Evolutionary conservation across 2,329 filamentous ascomycete species (phyloP).

Genomic region (Epichloe scottii): DNA sequence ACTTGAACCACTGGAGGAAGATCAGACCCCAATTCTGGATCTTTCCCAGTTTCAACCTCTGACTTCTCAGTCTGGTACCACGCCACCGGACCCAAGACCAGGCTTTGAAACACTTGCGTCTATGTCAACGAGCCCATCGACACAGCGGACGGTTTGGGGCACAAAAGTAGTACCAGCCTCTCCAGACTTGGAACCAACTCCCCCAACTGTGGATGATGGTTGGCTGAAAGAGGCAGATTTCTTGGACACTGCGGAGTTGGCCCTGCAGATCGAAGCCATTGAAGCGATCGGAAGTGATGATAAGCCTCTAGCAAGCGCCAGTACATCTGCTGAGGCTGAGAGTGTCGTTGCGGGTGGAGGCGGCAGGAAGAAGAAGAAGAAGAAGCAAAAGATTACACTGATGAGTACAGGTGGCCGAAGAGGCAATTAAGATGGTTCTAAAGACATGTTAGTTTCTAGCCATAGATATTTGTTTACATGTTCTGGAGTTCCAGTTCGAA

Average conservation of each 20-base stretch:
- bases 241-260: conserved; percentile 46
- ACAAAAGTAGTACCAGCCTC: conserved; percentile 55
- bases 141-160: conserved; percentile 81
- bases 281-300: conserved; percentile 23
- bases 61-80: conserved; percentile 33
- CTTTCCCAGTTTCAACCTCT: conserved; percentile 55
- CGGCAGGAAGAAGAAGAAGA: conserved; percentile 45
- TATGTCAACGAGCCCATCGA: conserved; percentile 69
- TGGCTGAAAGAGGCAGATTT: conserved; percentile 79
- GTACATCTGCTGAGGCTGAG: conserved; percentile 6
- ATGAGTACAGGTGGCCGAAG: conserved; percentile 54
- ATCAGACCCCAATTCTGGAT: conserved; percentile 29
- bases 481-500: background rate
- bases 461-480: background rate
- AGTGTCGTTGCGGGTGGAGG: conserved; percentile 18
- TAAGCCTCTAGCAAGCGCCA: conserved; percentile 8
- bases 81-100: conserved; percentile 43
- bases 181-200: conserved; percentile 35
- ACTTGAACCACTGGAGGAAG: conserved; percentile 27
- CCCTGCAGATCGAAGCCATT: conserved; percentile 45
- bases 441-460: background rate
- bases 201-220: conserved; percentile 51
- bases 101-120: conserved; percentile 60
- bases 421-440: conserved; percentile 20
- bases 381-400: conserved; percentile 59